A percentile compares a stretch with the other conserved stretches of the same genome.
Evolutionary conservation across 2,329 filamentous ascomycete species (phyloP).

Genomic region (Seiridium unicorne): DNA sequence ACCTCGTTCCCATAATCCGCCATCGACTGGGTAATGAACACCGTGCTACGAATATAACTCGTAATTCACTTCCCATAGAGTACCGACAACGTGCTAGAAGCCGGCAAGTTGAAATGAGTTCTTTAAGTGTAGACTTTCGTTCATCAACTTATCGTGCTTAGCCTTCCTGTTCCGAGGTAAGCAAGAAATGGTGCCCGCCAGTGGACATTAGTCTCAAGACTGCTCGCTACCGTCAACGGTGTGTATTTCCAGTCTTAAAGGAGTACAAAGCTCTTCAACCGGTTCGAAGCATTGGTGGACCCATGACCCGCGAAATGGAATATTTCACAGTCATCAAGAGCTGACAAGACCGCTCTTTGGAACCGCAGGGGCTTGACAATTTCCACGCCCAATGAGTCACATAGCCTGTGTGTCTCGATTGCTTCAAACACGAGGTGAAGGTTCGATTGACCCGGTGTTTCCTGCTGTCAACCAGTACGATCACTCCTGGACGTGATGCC

Average conservation of each 20-base stretch:
- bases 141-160: constrained; percentile 18
- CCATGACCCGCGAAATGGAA: background rate
- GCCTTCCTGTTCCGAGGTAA: constrained; percentile 34
- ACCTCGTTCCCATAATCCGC: too few species aligned
- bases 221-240: constrained; percentile 6
- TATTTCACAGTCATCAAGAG: background rate
- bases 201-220: constrained; percentile 15
- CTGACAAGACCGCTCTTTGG: background rate
- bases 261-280: background rate
- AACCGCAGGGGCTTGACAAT: background rate
- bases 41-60: too few species aligned
- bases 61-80: constrained; percentile 37
- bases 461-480: background rate
- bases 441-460: background rate
- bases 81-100: constrained; percentile 39
- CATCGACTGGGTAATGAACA: too few species aligned
- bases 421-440: background rate
- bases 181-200: constrained; percentile 27
- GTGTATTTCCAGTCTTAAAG: background rate
- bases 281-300: background rate
- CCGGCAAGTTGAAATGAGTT: constrained; percentile 36
- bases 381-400: too few species aligned
- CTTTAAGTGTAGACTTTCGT: constrained; percentile 37
- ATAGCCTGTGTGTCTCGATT: background rate
- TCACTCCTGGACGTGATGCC: background rate